Base-by-base conservation (phyloP, 2,329 filamentous ascomycete genomes). In the Talaromyces atroroseus region DNA sequence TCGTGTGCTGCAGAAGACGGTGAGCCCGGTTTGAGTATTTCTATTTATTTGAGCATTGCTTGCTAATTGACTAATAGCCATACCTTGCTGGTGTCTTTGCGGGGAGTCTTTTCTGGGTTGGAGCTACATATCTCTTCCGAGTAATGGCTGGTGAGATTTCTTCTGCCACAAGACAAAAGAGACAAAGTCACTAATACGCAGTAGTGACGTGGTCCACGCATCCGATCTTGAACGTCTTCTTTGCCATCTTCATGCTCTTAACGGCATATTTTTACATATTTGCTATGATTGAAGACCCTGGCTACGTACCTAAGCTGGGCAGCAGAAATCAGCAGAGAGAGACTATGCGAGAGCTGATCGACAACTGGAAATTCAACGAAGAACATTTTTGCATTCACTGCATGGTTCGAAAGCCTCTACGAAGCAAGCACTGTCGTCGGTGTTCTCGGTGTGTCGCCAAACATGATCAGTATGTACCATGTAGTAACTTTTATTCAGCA, bases 81-180 rank as follows among this genome's bases (percentile, higher is more conserved):
- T 97, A 92, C 81, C 79, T 99, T 63, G 87, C 94, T 0, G 94
- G 94, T 56, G 92, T 99, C 60, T 99, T 99, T 74, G 87, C 91
- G 0, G 92, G 80, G 1, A 89, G 92, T 0, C 73, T 96, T 18
- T 95, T 95, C 67, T 86, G 90, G 77, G 84, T 90, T 3, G 89
- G 86, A 26, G 66, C 89, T 38, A 84, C 87, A 62, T 99, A 90
- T 83, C 63, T 92, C 40, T 82, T 86, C 21, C 82, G 82, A 12
- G 79, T 97, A 42, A 74, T 96, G 50, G 89, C 87, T 61, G 79
- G 87, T 89, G 76, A 71, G 82, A 65, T 50, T 24, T 46, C 11
- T 23, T 24, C 40, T 23, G 20, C 16, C 20, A 5, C 12, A 14
- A 38, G 14, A 20, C 5, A 32, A 11, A 20, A 49, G 2, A 34